A percentile compares a stretch with the other conserved stretches of the same genome.
Evolutionary conservation across 805 yeast genomes (phyloP).

Genomic region (Pichia cabralensis): DNA sequence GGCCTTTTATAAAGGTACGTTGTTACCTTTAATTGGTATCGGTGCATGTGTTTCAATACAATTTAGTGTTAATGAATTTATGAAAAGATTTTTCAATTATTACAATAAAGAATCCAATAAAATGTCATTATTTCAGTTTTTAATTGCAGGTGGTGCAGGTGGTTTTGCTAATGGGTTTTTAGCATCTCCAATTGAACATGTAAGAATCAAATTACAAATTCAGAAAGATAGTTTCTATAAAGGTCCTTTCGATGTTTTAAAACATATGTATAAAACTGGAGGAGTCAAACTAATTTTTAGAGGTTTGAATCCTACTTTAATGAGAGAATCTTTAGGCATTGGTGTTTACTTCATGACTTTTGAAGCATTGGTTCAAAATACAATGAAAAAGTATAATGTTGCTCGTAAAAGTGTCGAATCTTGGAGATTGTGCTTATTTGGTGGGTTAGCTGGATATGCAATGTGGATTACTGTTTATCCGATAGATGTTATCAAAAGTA

Average conservation of each 20-base stretch:
- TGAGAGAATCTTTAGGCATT: conserved; percentile 80
- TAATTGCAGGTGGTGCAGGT: conserved; percentile 80
- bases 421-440: conserved; percentile 76
- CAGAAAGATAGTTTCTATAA: conserved; percentile 48
- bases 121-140: conserved; percentile 56
- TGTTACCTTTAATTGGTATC: conserved; percentile 91
- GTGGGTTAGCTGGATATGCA: conserved; percentile 85
- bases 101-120: conserved; percentile 31
- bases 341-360: conserved; percentile 85
- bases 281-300: conserved; percentile 53
- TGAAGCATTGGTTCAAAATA: conserved; percentile 73
- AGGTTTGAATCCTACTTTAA: conserved; percentile 74
- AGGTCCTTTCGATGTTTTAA: conserved; percentile 71
- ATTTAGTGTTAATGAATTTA: conserved; percentile 87
- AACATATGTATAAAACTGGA: conserved; percentile 40
- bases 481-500: conserved; percentile 83
- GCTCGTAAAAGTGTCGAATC: conserved; percentile 73
- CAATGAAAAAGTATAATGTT: conserved; percentile 36
- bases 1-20: conserved; percentile 89
- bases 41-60: conserved; percentile 97
- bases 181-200: conserved; percentile 91
- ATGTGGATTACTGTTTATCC: conserved; percentile 86
- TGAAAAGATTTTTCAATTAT: conserved; percentile 67
- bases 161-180: conserved; percentile 84
- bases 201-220: conserved; percentile 89